Evolutionary conservation across 1,284 basidiomycete genomes (phyloP), one percentile per base, ranked within the genome.

Genomic region (Peniophora sp.): DNA sequence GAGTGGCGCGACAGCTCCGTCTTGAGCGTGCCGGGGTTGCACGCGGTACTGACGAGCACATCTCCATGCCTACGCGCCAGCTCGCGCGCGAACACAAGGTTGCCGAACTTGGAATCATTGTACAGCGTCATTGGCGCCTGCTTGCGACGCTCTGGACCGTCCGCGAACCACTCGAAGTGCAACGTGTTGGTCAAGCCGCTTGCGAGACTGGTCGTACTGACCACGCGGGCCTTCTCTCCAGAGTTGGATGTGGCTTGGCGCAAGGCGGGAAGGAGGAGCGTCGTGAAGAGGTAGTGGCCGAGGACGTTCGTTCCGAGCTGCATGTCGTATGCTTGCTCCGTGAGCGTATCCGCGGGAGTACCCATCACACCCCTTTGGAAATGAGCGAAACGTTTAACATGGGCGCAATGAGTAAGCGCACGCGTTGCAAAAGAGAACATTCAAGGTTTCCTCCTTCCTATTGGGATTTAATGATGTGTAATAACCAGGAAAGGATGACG

Each of bases 291-390:
- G 56, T 72, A 77, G 63, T 73, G 77, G 1, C 56, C 74, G 20
- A 83, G 61, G 32, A 73, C 70, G 59, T 84, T 85, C 8, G 78
- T 81, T 1, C 81, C 83, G 51, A 80, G 81, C 56, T 81, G 79
- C 2, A 81, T 59, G 44, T 84, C 78, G 57, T 79, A 80, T 2
- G 77, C 78, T 52, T 85, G 73, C 22, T 64, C 63, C 1, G 81
- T 82, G 35, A 72, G 53, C 50, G 64, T 52, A 3, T 74, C 69
- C 5, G 69, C 55, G 1, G 77, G 74, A 3, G 69, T 65, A 0
- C 63, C 58, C 78, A 84, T 80, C 9, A 87, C 70, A 5, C 83
- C 83, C 1, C 79, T 83, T 25, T 16, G 20, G 14, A 46, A 17
- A 17, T 20, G n/a, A 5, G 17, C 23, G 5, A 12, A 39, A 23